These are phyloP conservation scores for Chaetoscypha palmicola DNA, from an alignment of 2,329 filamentous ascomycete genomes.

Conservation along the genomic window DNA sequence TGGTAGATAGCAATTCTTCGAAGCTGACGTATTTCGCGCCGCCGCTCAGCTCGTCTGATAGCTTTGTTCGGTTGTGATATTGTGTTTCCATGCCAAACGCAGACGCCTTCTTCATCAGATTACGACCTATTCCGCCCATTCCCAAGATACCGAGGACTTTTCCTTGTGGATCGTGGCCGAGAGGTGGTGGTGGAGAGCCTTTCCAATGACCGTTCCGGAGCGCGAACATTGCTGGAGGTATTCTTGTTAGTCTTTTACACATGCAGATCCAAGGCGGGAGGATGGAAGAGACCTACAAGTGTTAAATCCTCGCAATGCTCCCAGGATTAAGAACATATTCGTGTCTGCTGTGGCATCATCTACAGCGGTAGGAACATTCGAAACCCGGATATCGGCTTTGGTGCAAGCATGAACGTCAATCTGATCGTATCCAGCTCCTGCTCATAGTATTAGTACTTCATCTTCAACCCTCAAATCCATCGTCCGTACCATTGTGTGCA, in stretches of 20 bases:
- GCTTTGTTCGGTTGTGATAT: slow-evolving; percentile 64
- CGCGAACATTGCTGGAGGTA: slow-evolving; percentile 45
- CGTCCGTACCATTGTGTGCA: slow-evolving; percentile 50
- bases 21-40: slow-evolving; percentile 65
- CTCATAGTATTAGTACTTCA: no score
- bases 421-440: slow-evolving; percentile 80
- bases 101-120: slow-evolving; percentile 65
- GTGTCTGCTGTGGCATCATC: slow-evolving; percentile 79
- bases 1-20: slow-evolving; percentile 60
- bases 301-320: slow-evolving; percentile 69
- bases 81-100: slow-evolving; percentile 70
- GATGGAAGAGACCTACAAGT: slow-evolving; percentile 30
- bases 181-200: slow-evolving; percentile 47
- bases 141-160: slow-evolving; percentile 76
- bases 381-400: slow-evolving; percentile 58
- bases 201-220: slow-evolving; percentile 64
- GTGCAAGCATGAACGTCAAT: slow-evolving; percentile 69
- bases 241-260: background rate
- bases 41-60: slow-evolving; percentile 46
- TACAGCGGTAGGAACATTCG: slow-evolving; percentile 74
- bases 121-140: slow-evolving; percentile 79
- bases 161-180: slow-evolving; percentile 71
- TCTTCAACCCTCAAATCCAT: no score
- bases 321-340: slow-evolving; percentile 74
- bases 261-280: background rate